These are phyloP conservation scores for Marchantia polymorpha DNA, from an alignment of 225 moss, liverwort and hornwort species.

Conservation along the genomic window DNA sequence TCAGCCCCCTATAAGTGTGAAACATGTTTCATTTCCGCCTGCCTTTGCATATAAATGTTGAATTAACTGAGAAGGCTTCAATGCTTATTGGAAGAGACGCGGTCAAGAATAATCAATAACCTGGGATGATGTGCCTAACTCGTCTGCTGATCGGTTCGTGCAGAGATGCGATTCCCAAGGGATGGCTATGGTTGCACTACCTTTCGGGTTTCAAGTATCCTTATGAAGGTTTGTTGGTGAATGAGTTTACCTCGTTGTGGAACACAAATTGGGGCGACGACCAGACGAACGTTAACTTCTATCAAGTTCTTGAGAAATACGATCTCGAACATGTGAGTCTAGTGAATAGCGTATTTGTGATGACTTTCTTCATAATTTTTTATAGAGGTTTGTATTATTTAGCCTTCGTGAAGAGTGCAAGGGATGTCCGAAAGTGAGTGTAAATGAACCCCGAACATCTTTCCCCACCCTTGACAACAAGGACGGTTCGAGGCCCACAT, in stretches of 20 bases:
- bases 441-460: neutral
- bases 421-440: slow-evolving; percentile 8
- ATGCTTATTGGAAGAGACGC: too few species aligned
- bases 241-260: slow-evolving; percentile 18
- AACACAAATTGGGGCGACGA: slow-evolving; percentile 16
- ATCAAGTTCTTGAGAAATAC: slow-evolving; percentile 9
- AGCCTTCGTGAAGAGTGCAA: slow-evolving; percentile 11
- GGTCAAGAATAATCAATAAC: too few species aligned
- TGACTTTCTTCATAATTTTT: slow-evolving; percentile 8
- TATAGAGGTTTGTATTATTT: slow-evolving; percentile 11
- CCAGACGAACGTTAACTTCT: slow-evolving; percentile 10
- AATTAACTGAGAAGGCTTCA: too few species aligned
- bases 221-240: slow-evolving; percentile 24
- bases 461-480: too few species aligned
- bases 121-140: too few species aligned
- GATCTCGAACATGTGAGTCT: slow-evolving; percentile 23
- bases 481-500: too few species aligned
- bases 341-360: slow-evolving; percentile 1
- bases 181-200: slow-evolving; percentile 27
- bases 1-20: too few species aligned
- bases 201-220: slow-evolving; percentile 18
- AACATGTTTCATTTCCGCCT: too few species aligned
- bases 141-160: neutral
- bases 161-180: slow-evolving; percentile 20
- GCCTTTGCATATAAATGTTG: too few species aligned